Evolutionary conservation across 192 early-diverging fungal species (phyloP).

Genomic region (Helicostylum pulchrum): DNA sequence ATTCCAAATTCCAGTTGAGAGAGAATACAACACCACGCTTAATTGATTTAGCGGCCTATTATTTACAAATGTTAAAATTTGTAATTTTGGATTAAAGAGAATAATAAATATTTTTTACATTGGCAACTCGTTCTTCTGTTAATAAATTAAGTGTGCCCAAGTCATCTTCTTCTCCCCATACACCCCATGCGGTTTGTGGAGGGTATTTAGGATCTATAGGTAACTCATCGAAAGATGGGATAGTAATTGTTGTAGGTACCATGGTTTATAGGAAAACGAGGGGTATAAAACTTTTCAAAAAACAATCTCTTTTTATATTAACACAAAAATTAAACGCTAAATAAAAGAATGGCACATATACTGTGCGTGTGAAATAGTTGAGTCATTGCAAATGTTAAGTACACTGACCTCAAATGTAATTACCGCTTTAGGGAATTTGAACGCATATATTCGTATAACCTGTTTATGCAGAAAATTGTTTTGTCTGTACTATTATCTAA

Average conservation of each 20-base stretch:
- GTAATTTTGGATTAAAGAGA: neutral
- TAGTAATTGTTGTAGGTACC: too few species aligned
- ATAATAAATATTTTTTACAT: conserved; percentile 5
- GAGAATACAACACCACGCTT: conserved; percentile 24
- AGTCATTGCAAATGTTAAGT: too few species aligned
- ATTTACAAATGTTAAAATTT: too few species aligned
- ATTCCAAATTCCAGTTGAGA: conserved; percentile 31
- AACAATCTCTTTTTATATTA: too few species aligned
- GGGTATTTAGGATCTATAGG: conserved; percentile 33
- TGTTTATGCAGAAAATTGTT: neutral
- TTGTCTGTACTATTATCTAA: neutral
- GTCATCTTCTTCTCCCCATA: conserved; percentile 34
- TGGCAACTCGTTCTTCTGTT: conserved; percentile 13
- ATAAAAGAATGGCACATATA: too few species aligned
- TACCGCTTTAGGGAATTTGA: too few species aligned
- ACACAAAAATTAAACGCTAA: too few species aligned
- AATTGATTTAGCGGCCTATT: conserved; percentile 26
- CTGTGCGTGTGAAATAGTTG: too few species aligned
- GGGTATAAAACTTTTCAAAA: too few species aligned
- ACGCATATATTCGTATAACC: neutral
- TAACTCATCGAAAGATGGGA: conserved; percentile 27
- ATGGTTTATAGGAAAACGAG: too few species aligned
- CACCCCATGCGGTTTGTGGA: conserved; percentile 27
- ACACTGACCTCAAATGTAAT: too few species aligned
- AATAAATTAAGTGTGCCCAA: conserved; percentile 30